phyloP scores from a whole-genome alignment of 2,329 filamentous ascomycete species.

The Botryotinia globosa region DNA sequence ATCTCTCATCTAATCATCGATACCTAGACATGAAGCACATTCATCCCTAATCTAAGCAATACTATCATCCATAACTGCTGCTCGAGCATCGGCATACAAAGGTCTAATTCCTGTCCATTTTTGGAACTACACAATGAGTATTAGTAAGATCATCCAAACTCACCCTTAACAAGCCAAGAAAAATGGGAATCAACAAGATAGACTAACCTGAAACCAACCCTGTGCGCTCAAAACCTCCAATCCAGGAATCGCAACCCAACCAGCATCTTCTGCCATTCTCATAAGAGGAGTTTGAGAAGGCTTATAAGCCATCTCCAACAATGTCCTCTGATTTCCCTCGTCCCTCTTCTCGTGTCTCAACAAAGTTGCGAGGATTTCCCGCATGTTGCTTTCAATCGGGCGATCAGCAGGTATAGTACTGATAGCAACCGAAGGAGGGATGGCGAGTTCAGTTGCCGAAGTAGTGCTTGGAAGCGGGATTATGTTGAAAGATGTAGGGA shows the following conservation, averaged over 20 bases:
- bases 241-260: conserved; percentile 82
- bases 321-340: conserved; percentile 47
- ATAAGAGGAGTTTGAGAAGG: conserved; percentile 81
- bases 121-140: conserved; percentile 56
- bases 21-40: not conserved
- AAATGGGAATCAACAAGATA: not conserved
- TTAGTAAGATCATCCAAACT: conserved; percentile 24
- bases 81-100: conserved; percentile 66
- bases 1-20: not conserved
- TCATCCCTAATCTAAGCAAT: not conserved
- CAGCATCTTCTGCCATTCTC: conserved; percentile 71
- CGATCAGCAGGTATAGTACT: conserved; percentile 88
- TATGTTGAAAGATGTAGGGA: conserved; percentile 72
- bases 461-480: conserved; percentile 55
- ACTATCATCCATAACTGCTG: conserved; percentile 48
- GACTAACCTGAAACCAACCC: conserved; percentile 76
- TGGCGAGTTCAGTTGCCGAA: conserved; percentile 49
- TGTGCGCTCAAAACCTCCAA: conserved; percentile 88
- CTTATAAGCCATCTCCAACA: conserved; percentile 97
- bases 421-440: conserved; percentile 68
- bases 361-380: conserved; percentile 58
- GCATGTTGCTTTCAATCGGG: conserved; percentile 71
- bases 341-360: conserved; percentile 44
- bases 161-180: not conserved
- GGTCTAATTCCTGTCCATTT: conserved; percentile 81